Evolutionary conservation across 2,329 filamentous ascomycete species (phyloP), one percentile per base, ranked within the genome.

Genomic region (Exophiala sp.): DNA sequence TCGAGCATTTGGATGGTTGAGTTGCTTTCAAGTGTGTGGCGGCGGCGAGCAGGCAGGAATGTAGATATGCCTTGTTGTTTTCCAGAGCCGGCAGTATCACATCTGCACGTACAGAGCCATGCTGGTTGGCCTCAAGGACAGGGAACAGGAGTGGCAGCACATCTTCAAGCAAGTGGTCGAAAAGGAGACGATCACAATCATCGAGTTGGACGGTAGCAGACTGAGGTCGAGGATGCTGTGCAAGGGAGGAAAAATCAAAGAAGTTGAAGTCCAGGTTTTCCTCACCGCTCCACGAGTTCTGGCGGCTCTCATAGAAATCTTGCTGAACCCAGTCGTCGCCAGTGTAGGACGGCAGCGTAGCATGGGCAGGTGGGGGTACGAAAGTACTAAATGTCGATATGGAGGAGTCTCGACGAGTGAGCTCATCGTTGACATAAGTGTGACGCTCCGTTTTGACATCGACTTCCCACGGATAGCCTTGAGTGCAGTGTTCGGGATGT

Each of bases 391-490:
- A 96, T 19, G 89, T 95, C 0, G 90, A 94, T 30, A 89, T 83
- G 24, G 88, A 88, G 10, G 89, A 95, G 69, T 96, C 90, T 59
- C 82, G 78, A 53, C 91, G 76, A 11, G 89, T 86, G 3, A 88
- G 88, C 48, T 95, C 79, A 65, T 96, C 87, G 63, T 96, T 88
- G 68, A 96, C 83, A 68, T 87, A 95, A 75, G 94, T 89, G 61
- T 96, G 88, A 58, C 88, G 80, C 72, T 96, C 91, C 1, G 90
- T 96, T 77, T 91, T 95, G 73, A 97, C 86, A 67, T 96, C 91
- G 54, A 96, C 83, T 69, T 96, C 91, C 66, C 94, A 96, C 0
- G 90, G 88, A 58, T 79, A 66, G 46, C 64, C 61, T 21, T 75
- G 68, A 2, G 73, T 70, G 70, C 68, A 85, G 32, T 48, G 19